Evolutionary conservation across 2,329 filamentous ascomycete genomes (phyloP).

Genomic region (Exophiala calicioides): DNA sequence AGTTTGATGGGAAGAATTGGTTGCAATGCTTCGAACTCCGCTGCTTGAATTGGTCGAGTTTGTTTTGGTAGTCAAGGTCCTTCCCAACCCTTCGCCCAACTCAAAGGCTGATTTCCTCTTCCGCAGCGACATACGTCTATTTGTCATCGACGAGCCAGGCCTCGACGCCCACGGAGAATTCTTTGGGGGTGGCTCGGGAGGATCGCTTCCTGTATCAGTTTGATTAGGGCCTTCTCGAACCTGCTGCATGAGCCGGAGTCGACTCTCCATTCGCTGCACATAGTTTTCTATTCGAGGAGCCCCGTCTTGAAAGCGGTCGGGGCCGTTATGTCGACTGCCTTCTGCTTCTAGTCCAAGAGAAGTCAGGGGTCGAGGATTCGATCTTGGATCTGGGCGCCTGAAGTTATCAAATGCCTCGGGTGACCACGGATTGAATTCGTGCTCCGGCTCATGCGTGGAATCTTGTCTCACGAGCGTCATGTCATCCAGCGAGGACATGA

Average conservation of each 20-base stretch:
- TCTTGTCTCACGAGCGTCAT: constrained; percentile 66
- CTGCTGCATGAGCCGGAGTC: constrained; percentile 70
- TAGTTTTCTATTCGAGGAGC: constrained; percentile 79
- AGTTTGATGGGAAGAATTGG: constrained; percentile 67
- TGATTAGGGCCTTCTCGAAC: constrained; percentile 41
- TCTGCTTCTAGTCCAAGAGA: constrained; percentile 68
- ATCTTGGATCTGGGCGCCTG: constrained; percentile 37
- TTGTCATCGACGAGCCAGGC: constrained; percentile 45
- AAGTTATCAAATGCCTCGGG: constrained; percentile 76
- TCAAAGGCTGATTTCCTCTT: constrained; percentile 66
- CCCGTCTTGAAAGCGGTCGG: constrained; percentile 56
- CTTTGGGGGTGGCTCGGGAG: constrained; percentile 65
- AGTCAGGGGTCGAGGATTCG: constrained; percentile 64
- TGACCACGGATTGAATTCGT: constrained; percentile 76
- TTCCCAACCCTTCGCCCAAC: constrained; percentile 68
- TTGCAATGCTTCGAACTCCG: constrained; percentile 67
- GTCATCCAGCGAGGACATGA: constrained; percentile 91
- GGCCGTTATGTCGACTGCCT: constrained; percentile 48
- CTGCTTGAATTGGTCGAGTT: constrained; percentile 77
- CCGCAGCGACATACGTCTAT: constrained; percentile 40
- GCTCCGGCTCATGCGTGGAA: constrained; percentile 51
- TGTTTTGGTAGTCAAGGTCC: constrained; percentile 87
- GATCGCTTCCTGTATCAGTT: constrained; percentile 54
- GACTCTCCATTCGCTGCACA: constrained; percentile 86
- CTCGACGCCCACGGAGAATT: constrained; percentile 46